Percentiles rank a stretch among this genome's conserved stretches.
Evolutionary conservation across 2,329 filamentous ascomycete genomes (phyloP).

Genomic region (Apiospora saccharicola): DNA sequence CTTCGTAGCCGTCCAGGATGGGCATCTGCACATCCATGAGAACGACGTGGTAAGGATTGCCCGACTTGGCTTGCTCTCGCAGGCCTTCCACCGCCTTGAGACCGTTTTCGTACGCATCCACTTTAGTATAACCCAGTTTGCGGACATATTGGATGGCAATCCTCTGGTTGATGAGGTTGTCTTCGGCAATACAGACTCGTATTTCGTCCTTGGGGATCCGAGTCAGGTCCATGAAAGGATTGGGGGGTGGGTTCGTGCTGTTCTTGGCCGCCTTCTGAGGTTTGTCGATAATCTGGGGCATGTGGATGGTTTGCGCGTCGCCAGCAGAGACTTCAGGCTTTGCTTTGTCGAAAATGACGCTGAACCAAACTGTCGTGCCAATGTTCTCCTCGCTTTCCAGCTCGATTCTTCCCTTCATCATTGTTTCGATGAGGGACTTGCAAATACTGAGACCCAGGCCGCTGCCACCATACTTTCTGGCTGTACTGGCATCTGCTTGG

Average conservation of each 20-base stretch:
- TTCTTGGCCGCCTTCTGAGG: conserved; percentile 31
- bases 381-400: conserved; percentile 78
- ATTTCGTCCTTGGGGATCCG: conserved; percentile 78
- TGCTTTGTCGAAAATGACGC: conserved; percentile 85
- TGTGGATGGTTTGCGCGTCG: conserved; percentile 52
- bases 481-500: conserved; percentile 90
- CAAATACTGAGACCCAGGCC: conserved; percentile 92
- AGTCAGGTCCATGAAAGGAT: conserved; percentile 70
- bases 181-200: conserved; percentile 91
- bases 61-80: conserved; percentile 73
- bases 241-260: conserved; percentile 49
- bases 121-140: conserved; percentile 80
- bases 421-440: conserved; percentile 91
- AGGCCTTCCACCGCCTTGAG: conserved; percentile 87
- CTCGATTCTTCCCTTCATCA: conserved; percentile 86
- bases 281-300: conserved; percentile 51
- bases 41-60: conserved; percentile 84
- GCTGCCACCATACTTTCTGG: conserved; percentile 89
- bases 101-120: conserved; percentile 90
- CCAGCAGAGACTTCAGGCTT: conserved; percentile 65
- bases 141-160: conserved; percentile 92
- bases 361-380: conserved; percentile 80
- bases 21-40: conserved; percentile 99
- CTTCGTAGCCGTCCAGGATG: conserved; percentile 89
- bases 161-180: conserved; percentile 93